A percentile compares a stretch with the other conserved stretches of the same genome.
phyloP scores from a whole-genome alignment of 148 eudicot genomes.

The Arbutus unedo region DNA sequence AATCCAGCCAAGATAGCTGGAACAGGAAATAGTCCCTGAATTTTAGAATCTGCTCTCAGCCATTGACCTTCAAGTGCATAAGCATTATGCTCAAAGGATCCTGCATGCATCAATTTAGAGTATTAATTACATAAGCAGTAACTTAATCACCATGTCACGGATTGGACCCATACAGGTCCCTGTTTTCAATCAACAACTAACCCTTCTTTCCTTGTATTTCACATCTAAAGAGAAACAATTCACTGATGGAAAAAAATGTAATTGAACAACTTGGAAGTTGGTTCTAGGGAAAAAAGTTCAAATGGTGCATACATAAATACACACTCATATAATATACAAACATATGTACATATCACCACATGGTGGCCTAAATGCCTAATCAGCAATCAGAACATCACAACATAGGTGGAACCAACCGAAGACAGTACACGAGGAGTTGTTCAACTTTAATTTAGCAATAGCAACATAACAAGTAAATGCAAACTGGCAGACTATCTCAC shows the following conservation, averaged over 20 bases:
- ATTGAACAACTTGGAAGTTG: background rate
- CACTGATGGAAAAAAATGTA: background rate
- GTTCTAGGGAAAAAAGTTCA: background rate
- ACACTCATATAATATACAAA: background rate
- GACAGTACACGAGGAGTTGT: background rate
- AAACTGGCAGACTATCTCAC: background rate
- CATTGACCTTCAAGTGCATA: slow-evolving; percentile 29
- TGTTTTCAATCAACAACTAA: background rate
- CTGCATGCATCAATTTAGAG: slow-evolving; percentile 30
- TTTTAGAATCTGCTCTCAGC: slow-evolving; percentile 19
- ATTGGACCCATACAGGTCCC: background rate
- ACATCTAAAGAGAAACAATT: background rate
- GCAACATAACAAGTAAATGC: background rate
- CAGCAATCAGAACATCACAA: background rate
- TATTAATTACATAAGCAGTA: background rate
- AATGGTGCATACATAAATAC: background rate
- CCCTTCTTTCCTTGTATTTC: background rate
- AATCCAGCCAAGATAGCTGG: slow-evolving; percentile 60
- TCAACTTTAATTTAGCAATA: background rate
- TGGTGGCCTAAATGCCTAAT: slow-evolving; percentile 1
- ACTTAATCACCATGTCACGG: background rate
- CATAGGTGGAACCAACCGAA: background rate
- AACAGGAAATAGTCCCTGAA: slow-evolving; percentile 27
- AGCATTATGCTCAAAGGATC: slow-evolving; percentile 27
- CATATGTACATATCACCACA: background rate